Evolutionary conservation across 2,329 filamentous ascomycete species (phyloP), one percentile per base, ranked within the genome.

Genomic region (Ceratocystis albifundus): DNA sequence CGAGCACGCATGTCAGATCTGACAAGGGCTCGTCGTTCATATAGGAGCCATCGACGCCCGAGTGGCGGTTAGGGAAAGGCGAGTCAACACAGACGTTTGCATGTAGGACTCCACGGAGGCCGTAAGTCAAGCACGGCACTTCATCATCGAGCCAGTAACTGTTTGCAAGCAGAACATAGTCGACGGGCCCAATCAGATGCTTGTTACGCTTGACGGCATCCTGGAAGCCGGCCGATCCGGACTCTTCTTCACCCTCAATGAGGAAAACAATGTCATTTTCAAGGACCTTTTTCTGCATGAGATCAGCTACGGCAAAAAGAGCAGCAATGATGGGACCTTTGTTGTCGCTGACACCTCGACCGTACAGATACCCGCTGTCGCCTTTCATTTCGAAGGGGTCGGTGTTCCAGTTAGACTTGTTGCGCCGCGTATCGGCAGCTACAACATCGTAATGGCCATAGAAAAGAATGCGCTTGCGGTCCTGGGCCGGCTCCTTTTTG

Each of bases 391-490:
- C 82, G 74, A 97, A 99, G 0, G 94, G 95, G 69, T 97, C 89
- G 1, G 85, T 86, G 48, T 84, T 82, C 94, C 94, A 99, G 20
- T 45, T 66, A 28, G 67, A 61, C 70, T 90, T 93, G 46, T 84
- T 83, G 67, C 87, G 85, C 69, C 88, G 88, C 46, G 88, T 86
- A 70, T 96, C 90, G 0, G 94, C 94, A 0, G 91, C 84, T 2
- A 99, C 94, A 1, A 99, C 92, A 73, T 99, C 94, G 78, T 99
- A 99, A 74, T 99, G 94, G 0, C 95, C 94, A 72, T 99, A 99
- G 74, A 99, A 99, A 0, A 99, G 78, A 7, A 97, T 89, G 36
- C 90, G 91, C 76, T 94, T 96, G 20, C 89, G 83, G 30, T 84
- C 79, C 30, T 83, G 80, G 0, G 83, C 78, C 0, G 85, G 83